Evolutionary conservation across 352 stramenopile species (phyloP).

Genomic region (Globisporangium parvum): DNA sequence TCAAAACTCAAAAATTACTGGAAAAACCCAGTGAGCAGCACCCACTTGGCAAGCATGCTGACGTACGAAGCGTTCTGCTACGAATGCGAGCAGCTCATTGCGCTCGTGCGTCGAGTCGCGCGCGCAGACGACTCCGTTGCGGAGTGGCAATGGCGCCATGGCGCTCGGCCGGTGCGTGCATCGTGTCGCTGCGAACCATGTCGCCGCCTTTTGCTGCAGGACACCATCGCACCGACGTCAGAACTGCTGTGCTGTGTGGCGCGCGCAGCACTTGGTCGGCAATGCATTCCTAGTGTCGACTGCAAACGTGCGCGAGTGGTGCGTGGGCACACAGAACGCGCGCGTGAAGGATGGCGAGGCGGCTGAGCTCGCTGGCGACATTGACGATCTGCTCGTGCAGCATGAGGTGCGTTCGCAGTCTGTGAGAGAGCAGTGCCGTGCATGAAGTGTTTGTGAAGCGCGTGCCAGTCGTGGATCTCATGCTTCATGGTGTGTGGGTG

Average conservation of each 20-base stretch:
- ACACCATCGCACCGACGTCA: no score
- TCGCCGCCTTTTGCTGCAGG: background rate
- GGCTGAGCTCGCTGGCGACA: no score
- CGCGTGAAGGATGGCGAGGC: no score
- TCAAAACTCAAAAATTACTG: no score
- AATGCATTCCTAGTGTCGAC: slow-evolving; percentile 63
- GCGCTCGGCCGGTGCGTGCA: slow-evolving; percentile 32
- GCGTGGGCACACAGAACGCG: background rate
- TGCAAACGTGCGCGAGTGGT: slow-evolving; percentile 22
- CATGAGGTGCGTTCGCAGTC: slow-evolving; percentile 8
- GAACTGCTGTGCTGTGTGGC: background rate
- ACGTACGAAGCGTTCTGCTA: slow-evolving; percentile 43
- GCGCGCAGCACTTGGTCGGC: slow-evolving; percentile 46
- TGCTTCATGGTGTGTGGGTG: background rate
- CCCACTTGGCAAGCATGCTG: slow-evolving; percentile 21
- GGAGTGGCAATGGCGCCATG: slow-evolving; percentile 58
- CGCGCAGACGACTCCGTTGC: slow-evolving; percentile 6
- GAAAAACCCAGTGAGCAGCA: background rate
- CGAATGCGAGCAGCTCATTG: slow-evolving; percentile 39
- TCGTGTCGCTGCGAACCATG: no score
- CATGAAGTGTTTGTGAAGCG: background rate
- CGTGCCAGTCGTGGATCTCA: background rate
- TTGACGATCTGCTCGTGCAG: slow-evolving; percentile 6
- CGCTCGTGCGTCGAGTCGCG: slow-evolving; percentile 25
- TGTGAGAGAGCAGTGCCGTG: background rate